Evolutionary conservation across 208 protist genomes (phyloP).

Genomic region (Trypanosomatidae sp.): DNA sequence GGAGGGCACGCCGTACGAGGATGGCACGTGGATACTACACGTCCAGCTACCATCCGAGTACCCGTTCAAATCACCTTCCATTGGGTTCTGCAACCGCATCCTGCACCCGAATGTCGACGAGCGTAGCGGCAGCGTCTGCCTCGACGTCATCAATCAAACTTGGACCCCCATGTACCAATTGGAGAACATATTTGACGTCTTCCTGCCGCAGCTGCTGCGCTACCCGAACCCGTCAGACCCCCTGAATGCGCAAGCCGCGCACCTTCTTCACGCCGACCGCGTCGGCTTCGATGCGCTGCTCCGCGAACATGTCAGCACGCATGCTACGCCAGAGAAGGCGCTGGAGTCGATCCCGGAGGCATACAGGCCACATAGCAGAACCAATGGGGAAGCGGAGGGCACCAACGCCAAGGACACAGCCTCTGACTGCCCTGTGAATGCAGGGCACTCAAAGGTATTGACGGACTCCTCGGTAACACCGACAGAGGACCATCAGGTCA

Average conservation of each 20-base stretch:
- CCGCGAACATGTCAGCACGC: slow-evolving; percentile 62
- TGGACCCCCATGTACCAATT: slow-evolving; percentile 99
- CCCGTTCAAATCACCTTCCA: slow-evolving; percentile 98
- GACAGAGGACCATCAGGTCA: slow-evolving; percentile 19
- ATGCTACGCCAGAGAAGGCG: slow-evolving; percentile 66
- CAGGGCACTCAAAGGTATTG: slow-evolving; percentile 10
- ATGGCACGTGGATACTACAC: slow-evolving; percentile 97
- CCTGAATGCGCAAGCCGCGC: slow-evolving; percentile 96
- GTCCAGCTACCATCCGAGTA: slow-evolving; percentile 96
- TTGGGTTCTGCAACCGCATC: slow-evolving; percentile 98
- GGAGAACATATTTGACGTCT: slow-evolving; percentile 95
- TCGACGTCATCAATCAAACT: slow-evolving; percentile 99
- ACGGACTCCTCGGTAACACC: slow-evolving; percentile 28
- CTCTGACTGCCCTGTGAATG: slow-evolving; percentile 13
- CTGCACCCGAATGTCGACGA: slow-evolving; percentile 99
- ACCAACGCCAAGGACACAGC: slow-evolving; percentile 6
- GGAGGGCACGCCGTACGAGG: slow-evolving; percentile 96
- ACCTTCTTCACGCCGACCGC: slow-evolving; percentile 91
- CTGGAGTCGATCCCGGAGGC: slow-evolving; percentile 36
- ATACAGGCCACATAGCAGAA: slow-evolving; percentile 27
- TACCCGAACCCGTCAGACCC: slow-evolving; percentile 98
- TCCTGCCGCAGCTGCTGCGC: slow-evolving; percentile 97
- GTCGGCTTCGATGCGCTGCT: slow-evolving; percentile 69
- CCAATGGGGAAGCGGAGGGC: slow-evolving; percentile 12
- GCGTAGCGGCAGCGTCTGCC: slow-evolving; percentile 97